Evolutionary conservation across 2,329 filamentous ascomycete genomes (phyloP).

Genomic region (Colletotrichum higginsianum): DNA sequence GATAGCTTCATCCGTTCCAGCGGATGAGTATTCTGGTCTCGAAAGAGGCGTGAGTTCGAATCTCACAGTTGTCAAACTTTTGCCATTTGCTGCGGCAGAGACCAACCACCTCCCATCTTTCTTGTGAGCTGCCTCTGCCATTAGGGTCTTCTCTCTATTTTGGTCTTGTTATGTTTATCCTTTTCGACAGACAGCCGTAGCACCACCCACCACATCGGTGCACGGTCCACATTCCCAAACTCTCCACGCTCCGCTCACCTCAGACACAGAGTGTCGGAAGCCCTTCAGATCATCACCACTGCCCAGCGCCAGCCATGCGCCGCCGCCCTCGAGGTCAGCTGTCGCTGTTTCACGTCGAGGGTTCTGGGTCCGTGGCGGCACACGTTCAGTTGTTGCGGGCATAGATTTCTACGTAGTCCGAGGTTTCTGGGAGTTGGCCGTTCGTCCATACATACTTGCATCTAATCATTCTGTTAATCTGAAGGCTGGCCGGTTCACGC

Average conservation of each 20-base stretch:
- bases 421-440: background rate
- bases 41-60: constrained; percentile 43
- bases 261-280: constrained; percentile 39
- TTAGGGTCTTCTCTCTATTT: too few species aligned
- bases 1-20: constrained; percentile 7
- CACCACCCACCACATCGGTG: background rate
- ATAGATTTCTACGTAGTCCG: background rate
- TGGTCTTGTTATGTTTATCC: too few species aligned
- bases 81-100: background rate
- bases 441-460: background rate
- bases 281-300: constrained; percentile 30
- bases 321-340: background rate
- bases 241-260: constrained; percentile 28
- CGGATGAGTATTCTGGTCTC: constrained; percentile 38
- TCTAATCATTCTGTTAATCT: background rate
- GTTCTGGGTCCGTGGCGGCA: constrained; percentile 10
- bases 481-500: background rate
- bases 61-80: constrained; percentile 38
- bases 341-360: constrained; percentile 30
- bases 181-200: background rate
- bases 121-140: too few species aligned
- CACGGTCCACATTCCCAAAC: constrained; percentile 16
- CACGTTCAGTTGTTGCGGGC: background rate
- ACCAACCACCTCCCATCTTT: too few species aligned
- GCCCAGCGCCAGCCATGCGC: background rate